Base-by-base conservation (phyloP, 495 filamentous ascomycete species). In the Jackrogersella multiformis region DNA sequence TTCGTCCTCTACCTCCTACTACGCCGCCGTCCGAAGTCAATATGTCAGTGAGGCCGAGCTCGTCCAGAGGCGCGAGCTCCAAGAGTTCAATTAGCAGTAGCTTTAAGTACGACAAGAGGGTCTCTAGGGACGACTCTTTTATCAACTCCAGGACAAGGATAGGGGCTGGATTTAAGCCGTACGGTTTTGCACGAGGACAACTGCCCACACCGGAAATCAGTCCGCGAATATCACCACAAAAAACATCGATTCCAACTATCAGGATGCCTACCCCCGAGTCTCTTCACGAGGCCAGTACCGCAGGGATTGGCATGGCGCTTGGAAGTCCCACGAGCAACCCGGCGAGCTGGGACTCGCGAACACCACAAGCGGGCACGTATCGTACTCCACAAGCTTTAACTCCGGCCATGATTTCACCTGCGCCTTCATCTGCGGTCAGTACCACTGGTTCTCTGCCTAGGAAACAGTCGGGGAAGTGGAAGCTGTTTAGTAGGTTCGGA, bases 291-390 rank as follows among this genome's bases (percentile, higher is more conserved):
- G n/a, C 60, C 24, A 69, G 55, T 46, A 66, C 74, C n/a, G 73
- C 70, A 23, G 71, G 75, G 55, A 88, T 87, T 52, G 86, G 86
- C 13, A 85, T 88, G 84, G 86, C 85, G 12, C 74, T 88, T 39
- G 85, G 86, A 42, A 87, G 86, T 61, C 85, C 86, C 53, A 71
- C 74, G 30, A 51, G 48, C 13, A 71, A 64, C 36, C 74, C 70
- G 16, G 44, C 32, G 52, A 60, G 36, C 20, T 61, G 58, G 42
- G 45, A 45, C 53, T 54, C 24, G 18, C 64, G 57, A 56, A 45
- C 61, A 6, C 66, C 66, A 1, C 71, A 68, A 21, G 16, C 34
- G n/a, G n/a, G n/a, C 23, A 64, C 49, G 49, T 56, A 26, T 16
- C 64, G 55, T 20, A 66, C 58, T 55, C 60, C 55, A 48, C 61